Evolutionary conservation across 495 filamentous ascomycete genomes (phyloP), one percentile per base, ranked within the genome.

Genomic region (Podospora bellae-mahoneyi): DNA sequence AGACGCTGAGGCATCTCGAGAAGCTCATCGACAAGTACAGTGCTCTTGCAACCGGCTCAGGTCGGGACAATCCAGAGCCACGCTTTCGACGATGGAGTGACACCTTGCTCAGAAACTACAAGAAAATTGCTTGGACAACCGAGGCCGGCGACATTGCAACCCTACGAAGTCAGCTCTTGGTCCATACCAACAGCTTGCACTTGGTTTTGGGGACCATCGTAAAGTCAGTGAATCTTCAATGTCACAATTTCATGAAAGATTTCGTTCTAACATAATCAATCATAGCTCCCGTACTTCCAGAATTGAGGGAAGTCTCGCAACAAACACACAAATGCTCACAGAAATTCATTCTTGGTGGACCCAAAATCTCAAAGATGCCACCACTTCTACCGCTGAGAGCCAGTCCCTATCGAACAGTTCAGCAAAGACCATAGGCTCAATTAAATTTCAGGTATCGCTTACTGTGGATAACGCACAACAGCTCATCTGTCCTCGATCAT

Each of bases 1-100:
- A 69, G 20, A 72, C 67, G 3, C 64, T 72, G 4, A 69, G 60
- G 34, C 70, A 72, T 54, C 67, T 72, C n/a, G 66, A 72, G 28
- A 61, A 62, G 9, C 60, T 72, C 23, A 67, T 72, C 16, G 32
- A 69, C 0, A 61, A 60, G 30, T 72, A 72, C 39, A 48, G 39
- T n/a, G 27, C 39, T 5, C 20, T 44, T 4, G 61, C 64, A 13
- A 20, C 64, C n/a, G 34, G 65, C 1, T 5, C 39, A 18, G 30
- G 28, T 0, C 16, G 3, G 9, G 54, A 64, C 20, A 66, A 64
- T 0, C 9, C 28, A 15, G 62, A 55, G 28, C 56, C 69, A 19
- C 58, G 69, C 1, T n/a, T 71, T 26, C 60, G 57, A 39, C 70
- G 67, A 5, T 69, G 66, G 70, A 66, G 67, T 44, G 26, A 53